phyloP scores from a whole-genome alignment of 768 basidiomycete species.

The Tricholoma saponaceum region DNA sequence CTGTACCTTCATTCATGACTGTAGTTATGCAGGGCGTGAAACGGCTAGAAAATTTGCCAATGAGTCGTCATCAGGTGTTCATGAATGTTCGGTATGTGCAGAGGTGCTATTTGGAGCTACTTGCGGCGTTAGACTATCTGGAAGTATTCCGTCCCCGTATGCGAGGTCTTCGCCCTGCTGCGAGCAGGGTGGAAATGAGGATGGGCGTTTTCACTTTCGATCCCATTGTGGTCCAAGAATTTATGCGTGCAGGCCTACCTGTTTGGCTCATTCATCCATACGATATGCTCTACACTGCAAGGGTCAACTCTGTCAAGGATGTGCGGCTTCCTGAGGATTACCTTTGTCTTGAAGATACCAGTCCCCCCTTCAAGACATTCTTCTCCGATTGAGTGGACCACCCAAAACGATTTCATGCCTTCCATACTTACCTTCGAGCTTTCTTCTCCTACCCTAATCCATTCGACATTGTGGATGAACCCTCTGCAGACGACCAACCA shows the following conservation, averaged over 20 bases:
- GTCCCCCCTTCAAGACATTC: background rate
- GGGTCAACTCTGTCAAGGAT: slow-evolving; percentile 5
- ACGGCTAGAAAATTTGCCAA: background rate
- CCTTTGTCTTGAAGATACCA: background rate
- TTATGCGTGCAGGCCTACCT: slow-evolving; percentile 1
- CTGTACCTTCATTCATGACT: background rate
- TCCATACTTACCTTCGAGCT: background rate
- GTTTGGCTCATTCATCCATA: background rate
- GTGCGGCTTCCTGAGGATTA: background rate
- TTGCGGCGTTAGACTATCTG: background rate
- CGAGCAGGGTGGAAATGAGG: background rate
- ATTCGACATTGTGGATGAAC: no score
- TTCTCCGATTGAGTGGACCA: background rate
- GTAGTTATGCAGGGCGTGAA: background rate
- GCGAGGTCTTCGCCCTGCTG: background rate
- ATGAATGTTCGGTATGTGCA: background rate
- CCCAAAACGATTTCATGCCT: background rate
- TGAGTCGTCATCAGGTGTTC: background rate
- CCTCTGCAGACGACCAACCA: no score
- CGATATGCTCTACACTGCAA: background rate
- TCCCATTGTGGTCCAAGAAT: background rate
- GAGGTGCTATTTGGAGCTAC: background rate
- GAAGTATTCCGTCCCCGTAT: background rate
- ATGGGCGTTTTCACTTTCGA: background rate
- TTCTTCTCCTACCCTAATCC: background rate